phyloP scores from a whole-genome alignment of 148 eudicot species.

The Spergularia marina region DNA sequence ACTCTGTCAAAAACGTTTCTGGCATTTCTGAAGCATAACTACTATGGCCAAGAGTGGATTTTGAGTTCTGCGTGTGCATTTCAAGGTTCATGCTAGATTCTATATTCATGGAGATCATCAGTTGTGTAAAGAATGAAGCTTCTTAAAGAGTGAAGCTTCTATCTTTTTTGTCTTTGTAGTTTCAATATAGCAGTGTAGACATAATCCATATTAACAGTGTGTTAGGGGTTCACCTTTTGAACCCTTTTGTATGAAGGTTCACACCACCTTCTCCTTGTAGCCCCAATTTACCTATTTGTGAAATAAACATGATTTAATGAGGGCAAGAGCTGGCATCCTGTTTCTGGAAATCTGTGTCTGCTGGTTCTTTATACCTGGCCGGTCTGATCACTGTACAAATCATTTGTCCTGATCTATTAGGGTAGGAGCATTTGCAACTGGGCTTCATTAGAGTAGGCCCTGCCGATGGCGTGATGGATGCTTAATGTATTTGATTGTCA shows the following conservation, averaged over 20 bases:
- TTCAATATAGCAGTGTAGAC: slow-evolving; percentile 1
- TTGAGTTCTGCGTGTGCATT: neutral
- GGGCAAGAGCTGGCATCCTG: neutral
- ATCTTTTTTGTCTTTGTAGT: neutral
- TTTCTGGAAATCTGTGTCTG: neutral
- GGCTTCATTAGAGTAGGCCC: neutral
- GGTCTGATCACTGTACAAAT: neutral
- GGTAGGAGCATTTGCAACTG: neutral
- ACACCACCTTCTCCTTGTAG: too few relatives aligned
- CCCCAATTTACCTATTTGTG: neutral
- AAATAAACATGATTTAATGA: neutral
- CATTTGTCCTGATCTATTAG: neutral
- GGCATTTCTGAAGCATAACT: slow-evolving; percentile 13
- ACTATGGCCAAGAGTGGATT: slow-evolving; percentile 6
- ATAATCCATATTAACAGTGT: neutral
- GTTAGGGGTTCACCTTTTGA: neutral
- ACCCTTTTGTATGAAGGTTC: neutral
- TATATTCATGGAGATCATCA: neutral
- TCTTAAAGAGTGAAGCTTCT: slow-evolving; percentile 2
- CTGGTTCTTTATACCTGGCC: neutral
- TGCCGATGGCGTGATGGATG: too few relatives aligned
- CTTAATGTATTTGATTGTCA: neutral
- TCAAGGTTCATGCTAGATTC: neutral
- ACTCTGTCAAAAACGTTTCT: slow-evolving; percentile 7
- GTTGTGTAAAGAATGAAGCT: slow-evolving; percentile 5